Evolutionary conservation across 805 yeast genomes (phyloP).

Genomic region (Starmerella tilneyi): DNA sequence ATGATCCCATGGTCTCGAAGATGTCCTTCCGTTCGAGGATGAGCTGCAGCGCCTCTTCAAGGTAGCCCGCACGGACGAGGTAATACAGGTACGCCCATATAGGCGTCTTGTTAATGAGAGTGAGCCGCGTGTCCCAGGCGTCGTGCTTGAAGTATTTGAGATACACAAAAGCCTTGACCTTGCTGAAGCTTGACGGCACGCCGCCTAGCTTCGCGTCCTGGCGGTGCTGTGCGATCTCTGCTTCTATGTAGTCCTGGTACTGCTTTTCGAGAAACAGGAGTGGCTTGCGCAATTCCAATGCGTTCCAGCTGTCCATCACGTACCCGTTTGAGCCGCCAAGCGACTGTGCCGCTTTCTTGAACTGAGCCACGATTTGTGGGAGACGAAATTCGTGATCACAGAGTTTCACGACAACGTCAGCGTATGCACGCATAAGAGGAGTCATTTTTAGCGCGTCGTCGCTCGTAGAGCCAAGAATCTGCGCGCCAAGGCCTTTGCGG

Average conservation of each 20-base stretch:
- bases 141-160: slow-evolving; percentile 35
- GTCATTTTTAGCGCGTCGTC: slow-evolving; percentile 10
- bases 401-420: slow-evolving; percentile 13
- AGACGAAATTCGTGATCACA: slow-evolving; percentile 14
- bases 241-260: slow-evolving; percentile 64
- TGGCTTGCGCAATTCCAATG: slow-evolving; percentile 15
- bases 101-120: slow-evolving; percentile 71
- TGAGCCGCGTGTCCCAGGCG: slow-evolving; percentile 44
- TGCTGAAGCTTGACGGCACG: slow-evolving; percentile 59
- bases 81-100: slow-evolving; percentile 91
- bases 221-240: slow-evolving; percentile 44
- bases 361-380: slow-evolving; percentile 15
- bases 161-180: slow-evolving; percentile 54
- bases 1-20: slow-evolving; percentile 74
- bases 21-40: slow-evolving; percentile 54
- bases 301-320: slow-evolving; percentile 21
- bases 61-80: slow-evolving; percentile 71
- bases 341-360: slow-evolving; percentile 7
- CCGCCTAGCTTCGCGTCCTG: slow-evolving; percentile 48
- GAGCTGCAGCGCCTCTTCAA: slow-evolving; percentile 65
- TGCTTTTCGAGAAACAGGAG: slow-evolving; percentile 56
- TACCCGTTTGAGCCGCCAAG: slow-evolving; percentile 4
- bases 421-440: slow-evolving; percentile 18
- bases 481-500: slow-evolving; percentile 1
- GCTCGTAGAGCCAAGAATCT: slow-evolving; percentile 14